Evolutionary conservation across 768 basidiomycete genomes (phyloP).

Genomic region (Gymnopilus dilepis): DNA sequence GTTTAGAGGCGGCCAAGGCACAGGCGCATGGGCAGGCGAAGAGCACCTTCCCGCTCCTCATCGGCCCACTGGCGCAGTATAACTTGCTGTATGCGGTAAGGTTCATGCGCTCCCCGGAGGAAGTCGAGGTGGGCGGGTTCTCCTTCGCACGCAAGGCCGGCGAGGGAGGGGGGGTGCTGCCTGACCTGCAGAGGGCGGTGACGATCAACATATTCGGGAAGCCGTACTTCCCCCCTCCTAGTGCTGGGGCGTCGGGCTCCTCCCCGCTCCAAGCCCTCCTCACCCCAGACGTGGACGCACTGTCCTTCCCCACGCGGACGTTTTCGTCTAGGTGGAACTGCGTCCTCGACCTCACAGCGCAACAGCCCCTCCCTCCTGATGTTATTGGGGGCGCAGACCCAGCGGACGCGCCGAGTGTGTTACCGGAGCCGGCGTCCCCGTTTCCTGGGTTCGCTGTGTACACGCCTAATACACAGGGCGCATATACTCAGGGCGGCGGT

Average conservation of each 20-base stretch:
- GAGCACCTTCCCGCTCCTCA: conserved; percentile 68
- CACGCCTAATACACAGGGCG: conserved; percentile 21
- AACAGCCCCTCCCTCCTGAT: conserved; percentile 37
- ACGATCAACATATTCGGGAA: conserved; percentile 80
- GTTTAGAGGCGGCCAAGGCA: conserved; percentile 47
- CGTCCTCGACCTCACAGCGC: conserved; percentile 72
- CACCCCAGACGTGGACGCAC: conserved; percentile 23
- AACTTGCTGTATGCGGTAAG: conserved; percentile 91
- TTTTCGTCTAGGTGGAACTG: conserved; percentile 94
- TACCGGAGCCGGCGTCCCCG: conserved; percentile 82
- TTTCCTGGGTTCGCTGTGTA: conserved; percentile 58
- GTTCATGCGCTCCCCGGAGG: conserved; percentile 70
- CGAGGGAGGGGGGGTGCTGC: conserved; percentile 26
- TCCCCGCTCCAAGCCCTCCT: conserved; percentile 23
- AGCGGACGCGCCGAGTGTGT: conserved; percentile 44
- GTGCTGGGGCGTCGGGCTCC: too few relatives aligned
- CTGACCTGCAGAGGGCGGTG: conserved; percentile 75
- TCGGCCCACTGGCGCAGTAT: conserved; percentile 80
- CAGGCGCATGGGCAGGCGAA: too few relatives aligned
- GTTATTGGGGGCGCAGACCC: conserved; percentile 37
- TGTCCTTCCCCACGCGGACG: conserved; percentile 65
- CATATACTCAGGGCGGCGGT: conserved; percentile 24
- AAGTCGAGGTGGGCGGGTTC: conserved; percentile 55
- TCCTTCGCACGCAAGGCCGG: conserved; percentile 36
- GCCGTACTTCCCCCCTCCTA: conserved; percentile 60